Percentiles rank a stretch among this genome's conserved stretches.
These are phyloP conservation scores for Quercus rubra DNA, from an alignment of 306 rosid genomes.

Conservation along the genomic window DNA sequence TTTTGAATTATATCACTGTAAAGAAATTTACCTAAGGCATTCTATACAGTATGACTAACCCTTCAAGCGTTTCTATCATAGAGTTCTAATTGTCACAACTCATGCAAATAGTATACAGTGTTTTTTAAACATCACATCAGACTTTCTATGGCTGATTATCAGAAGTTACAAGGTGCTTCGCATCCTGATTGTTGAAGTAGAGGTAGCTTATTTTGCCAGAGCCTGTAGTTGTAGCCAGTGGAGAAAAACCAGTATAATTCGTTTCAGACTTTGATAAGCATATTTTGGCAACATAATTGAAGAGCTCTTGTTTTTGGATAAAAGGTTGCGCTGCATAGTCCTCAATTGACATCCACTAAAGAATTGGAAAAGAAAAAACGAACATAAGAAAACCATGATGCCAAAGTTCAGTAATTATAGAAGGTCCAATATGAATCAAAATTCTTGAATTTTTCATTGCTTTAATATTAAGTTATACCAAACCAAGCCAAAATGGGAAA, in stretches of 20 bases:
- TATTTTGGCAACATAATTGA: constrained; percentile 46
- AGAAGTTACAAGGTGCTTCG: constrained; percentile 6
- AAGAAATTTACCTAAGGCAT: not conserved
- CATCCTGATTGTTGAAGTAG: constrained; percentile 46
- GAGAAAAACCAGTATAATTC: constrained; percentile 52
- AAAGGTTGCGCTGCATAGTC: constrained; percentile 76
- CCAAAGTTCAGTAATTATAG: not conserved
- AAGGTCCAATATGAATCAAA: not conserved
- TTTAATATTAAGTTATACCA: not conserved
- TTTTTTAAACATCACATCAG: not conserved
- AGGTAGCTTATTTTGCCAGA: constrained; percentile 40
- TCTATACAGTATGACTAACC: not conserved
- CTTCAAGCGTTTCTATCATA: not conserved
- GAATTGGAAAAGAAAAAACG: not conserved
- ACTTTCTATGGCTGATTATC: not conserved
- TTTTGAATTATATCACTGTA: no score
- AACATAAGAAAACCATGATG: not conserved
- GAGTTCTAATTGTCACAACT: not conserved
- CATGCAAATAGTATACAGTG: not conserved
- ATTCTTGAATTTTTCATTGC: not conserved
- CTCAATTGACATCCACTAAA: constrained; percentile 79
- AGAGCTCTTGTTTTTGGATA: constrained; percentile 30
- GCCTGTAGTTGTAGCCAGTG: constrained; percentile 29
- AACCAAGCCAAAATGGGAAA: not conserved
- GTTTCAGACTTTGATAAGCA: constrained; percentile 43